These are phyloP conservation scores for Cryphonectria nitschkei DNA, from an alignment of 2,329 filamentous ascomycete species.

Conservation along the genomic window DNA sequence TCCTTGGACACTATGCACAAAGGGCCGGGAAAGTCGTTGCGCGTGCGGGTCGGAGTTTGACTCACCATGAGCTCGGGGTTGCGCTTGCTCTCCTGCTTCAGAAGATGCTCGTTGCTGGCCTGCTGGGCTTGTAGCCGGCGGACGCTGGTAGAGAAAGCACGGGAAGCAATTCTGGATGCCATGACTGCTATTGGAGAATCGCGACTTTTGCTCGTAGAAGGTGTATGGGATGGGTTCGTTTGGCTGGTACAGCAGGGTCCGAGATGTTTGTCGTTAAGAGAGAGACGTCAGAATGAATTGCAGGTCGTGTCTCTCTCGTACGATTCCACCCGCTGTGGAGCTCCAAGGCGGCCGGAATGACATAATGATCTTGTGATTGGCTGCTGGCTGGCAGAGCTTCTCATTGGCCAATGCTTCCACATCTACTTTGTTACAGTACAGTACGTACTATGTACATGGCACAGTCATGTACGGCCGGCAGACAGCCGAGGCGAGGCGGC, in stretches of 20 bases:
- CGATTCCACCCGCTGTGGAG: constrained; percentile 9
- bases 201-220: neutral
- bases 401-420: constrained; percentile 23
- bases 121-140: constrained; percentile 52
- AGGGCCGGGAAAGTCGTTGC: neutral
- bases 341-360: constrained; percentile 19
- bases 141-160: constrained; percentile 57
- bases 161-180: constrained; percentile 60
- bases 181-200: constrained; percentile 44
- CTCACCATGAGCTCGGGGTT: constrained; percentile 53
- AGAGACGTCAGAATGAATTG: constrained; percentile 8
- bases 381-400: neutral
- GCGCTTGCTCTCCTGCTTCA: constrained; percentile 63
- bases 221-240: constrained; percentile 23
- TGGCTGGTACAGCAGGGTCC: constrained; percentile 29
- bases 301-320: constrained; percentile 9
- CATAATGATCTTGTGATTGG: constrained; percentile 22
- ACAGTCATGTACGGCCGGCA: neutral
- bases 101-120: constrained; percentile 45
- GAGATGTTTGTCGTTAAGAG: neutral
- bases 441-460: constrained; percentile 5
- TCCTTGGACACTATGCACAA: neutral
- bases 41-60: constrained; percentile 34
- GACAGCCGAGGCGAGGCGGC: neutral
- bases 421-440: constrained; percentile 3